Evolutionary conservation across 2,329 filamentous ascomycete genomes (phyloP), one percentile per base, ranked within the genome.

Genomic region (Penicillium sp.): DNA sequence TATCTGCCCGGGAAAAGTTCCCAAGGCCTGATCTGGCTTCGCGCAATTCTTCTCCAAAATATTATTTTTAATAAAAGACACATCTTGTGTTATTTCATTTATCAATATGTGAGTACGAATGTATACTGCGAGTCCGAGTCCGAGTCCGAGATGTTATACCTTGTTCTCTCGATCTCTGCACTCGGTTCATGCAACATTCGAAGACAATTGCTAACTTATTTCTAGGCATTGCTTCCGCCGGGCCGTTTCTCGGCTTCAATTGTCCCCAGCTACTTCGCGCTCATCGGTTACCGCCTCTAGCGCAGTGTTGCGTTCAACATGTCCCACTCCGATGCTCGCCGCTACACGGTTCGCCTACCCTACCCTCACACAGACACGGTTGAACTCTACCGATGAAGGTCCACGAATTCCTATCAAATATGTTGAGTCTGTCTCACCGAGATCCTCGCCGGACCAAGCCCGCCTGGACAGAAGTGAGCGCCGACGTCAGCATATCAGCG

Each of bases 181-280:
- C 44, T 36, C 9, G 30, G 31, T 46, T 46, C 31, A 5, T 25
- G 42, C 14, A 25, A 30, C 16, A 28, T 35, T 14, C 12, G n/a
- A 46, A 48, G 8, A 16, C 36, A 11, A 42, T 26, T 25, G 35
- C 52, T 61, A 47, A 28, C 6, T 11, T 11, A 30, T 50, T 25
- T 44, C 30, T 60, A 86, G 83, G 84, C 81, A 79, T 74, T 76
- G 77, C 61, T 74, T 88, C 63, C 82, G 84, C 58, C 82, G 82
- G 66, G 76, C 80, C 61, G 82, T 83, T 63, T 75, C 79, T 67
- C 81, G 83, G 67, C 78, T 83, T 46, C 65, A 84, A 55, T 74
- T 78, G 25, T 74, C 78, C 33, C 75, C 79, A 33, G 65, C 22
- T 5, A 38, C 54, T n/a, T 35, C 45, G 1, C 30, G 38, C 16